phyloP scores from a whole-genome alignment of 148 eudicot genomes.

The Rhododendron mucronatum region DNA sequence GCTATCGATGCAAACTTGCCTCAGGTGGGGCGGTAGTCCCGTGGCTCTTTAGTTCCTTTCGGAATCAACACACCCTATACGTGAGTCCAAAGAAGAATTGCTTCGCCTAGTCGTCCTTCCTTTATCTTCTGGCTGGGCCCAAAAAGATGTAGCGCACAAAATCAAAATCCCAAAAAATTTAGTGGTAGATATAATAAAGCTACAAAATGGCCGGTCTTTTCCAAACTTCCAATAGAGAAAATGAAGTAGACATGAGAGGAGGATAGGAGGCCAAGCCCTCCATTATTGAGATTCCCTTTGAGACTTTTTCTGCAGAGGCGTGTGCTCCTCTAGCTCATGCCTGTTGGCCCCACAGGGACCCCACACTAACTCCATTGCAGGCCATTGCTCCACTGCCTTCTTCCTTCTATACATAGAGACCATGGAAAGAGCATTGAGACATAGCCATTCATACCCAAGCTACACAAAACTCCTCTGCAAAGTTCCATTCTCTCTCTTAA shows the following conservation, averaged over 20 bases:
- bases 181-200: neutral
- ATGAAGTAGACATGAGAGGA: conserved; percentile 33
- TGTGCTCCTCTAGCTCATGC: conserved; percentile 16
- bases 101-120: neutral
- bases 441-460: neutral
- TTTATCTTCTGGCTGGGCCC: neutral
- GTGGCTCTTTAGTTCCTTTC: neutral
- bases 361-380: neutral
- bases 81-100: neutral
- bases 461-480: conserved; percentile 1
- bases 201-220: neutral
- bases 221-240: neutral
- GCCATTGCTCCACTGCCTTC: neutral
- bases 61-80: neutral
- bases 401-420: conserved; percentile 31
- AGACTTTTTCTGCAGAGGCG: conserved; percentile 11
- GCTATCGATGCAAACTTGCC: neutral
- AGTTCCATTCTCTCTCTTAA: neutral
- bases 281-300: conserved; percentile 23
- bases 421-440: neutral
- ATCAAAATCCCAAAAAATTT: neutral
- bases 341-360: neutral
- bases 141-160: neutral
- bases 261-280: conserved; percentile 16
- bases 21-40: neutral